phyloP scores from a whole-genome alignment of 169 alveolate species.

The Cryptosporidium andersoni region DNA sequence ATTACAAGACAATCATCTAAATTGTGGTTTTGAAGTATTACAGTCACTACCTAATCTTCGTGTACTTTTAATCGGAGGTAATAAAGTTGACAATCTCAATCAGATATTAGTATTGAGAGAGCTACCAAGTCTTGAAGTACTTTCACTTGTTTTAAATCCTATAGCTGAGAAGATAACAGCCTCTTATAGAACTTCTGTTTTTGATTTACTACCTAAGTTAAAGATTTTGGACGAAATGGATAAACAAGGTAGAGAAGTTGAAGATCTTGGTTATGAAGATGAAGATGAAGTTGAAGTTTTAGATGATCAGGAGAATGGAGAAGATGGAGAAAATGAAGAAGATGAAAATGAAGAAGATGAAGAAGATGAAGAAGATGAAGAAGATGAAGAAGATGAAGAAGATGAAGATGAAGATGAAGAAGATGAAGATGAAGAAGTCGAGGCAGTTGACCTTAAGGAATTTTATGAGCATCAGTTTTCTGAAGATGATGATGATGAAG shows the following conservation, averaged over 20 bases:
- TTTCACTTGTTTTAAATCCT: slow-evolving; percentile 89
- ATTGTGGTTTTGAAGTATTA: slow-evolving; percentile 78
- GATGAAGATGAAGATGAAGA: slow-evolving; percentile 60
- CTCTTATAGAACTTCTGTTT: slow-evolving; percentile 83
- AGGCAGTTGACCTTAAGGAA: slow-evolving; percentile 79
- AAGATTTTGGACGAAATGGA: slow-evolving; percentile 82
- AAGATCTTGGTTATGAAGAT: slow-evolving; percentile 84
- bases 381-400: slow-evolving; percentile 12
- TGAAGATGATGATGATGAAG: slow-evolving; percentile 88
- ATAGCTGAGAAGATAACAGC: slow-evolving; percentile 77
- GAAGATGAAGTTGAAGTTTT: slow-evolving; percentile 86
- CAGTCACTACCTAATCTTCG: slow-evolving; percentile 85
- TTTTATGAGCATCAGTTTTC: slow-evolving; percentile 86
- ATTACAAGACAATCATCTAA: slow-evolving; percentile 86
- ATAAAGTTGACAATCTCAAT: slow-evolving; percentile 55
- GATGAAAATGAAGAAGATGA: slow-evolving; percentile 14
- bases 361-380: background rate
- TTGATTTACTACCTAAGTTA: slow-evolving; percentile 82
- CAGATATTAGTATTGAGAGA: slow-evolving; percentile 55
- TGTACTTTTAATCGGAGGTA: slow-evolving; percentile 88
- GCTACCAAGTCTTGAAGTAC: slow-evolving; percentile 74
- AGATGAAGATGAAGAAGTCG: slow-evolving; percentile 74
- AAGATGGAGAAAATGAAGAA: slow-evolving; percentile 4
- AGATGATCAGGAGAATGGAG: slow-evolving; percentile 77
- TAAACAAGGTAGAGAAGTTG: slow-evolving; percentile 84